These are phyloP conservation scores for Chenopodium album DNA, from an alignment of 148 eudicot species.

Conservation along the genomic window DNA sequence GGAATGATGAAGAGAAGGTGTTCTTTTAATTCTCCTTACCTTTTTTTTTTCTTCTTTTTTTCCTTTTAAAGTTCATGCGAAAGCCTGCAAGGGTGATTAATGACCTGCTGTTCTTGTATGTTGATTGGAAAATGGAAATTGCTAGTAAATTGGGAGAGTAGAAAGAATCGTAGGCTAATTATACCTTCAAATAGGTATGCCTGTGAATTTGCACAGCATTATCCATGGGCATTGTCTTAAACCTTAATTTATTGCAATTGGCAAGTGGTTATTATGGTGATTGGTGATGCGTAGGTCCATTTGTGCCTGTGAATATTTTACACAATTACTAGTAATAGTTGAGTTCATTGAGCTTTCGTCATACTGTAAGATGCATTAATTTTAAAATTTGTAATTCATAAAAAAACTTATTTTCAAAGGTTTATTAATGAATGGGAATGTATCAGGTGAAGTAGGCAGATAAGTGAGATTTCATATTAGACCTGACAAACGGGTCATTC, in stretches of 20 bases:
- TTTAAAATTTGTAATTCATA: neutral
- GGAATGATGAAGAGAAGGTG: neutral
- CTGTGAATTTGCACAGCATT: neutral
- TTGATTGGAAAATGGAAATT: neutral
- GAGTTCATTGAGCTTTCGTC: neutral
- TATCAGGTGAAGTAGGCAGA: too few relatives aligned
- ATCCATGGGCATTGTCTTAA: neutral
- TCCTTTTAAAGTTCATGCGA: neutral
- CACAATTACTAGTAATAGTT: too few relatives aligned
- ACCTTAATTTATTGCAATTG: neutral
- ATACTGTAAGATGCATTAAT: neutral
- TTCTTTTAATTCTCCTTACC: neutral
- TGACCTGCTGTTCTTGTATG: neutral
- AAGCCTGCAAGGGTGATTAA: conserved; percentile 6
- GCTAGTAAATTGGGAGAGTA: neutral
- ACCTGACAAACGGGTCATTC: too few relatives aligned
- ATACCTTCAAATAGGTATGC: neutral
- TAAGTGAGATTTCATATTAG: too few relatives aligned
- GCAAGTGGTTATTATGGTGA: neutral
- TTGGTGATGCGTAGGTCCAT: too few relatives aligned
- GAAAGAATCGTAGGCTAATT: neutral
- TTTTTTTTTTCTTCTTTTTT: neutral
- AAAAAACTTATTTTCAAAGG: too few relatives aligned
- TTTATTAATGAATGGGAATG: too few relatives aligned
- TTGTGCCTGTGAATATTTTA: neutral